Evolutionary conservation across 805 yeast genomes (phyloP).

Genomic region (Starmerella apicola): DNA sequence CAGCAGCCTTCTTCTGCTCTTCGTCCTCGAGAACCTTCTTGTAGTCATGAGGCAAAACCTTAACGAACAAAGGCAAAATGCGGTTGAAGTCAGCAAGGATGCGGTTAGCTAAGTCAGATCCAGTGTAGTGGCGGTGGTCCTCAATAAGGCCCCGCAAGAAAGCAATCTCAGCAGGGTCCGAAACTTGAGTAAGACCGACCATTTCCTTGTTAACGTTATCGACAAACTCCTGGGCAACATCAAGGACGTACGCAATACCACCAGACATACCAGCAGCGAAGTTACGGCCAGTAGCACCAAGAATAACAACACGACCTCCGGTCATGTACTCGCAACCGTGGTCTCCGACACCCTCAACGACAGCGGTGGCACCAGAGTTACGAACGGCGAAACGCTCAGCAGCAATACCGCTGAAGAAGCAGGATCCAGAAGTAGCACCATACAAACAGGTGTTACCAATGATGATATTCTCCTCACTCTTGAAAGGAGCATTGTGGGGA

Average conservation of each 20-base stretch:
- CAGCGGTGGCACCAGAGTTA: constrained; percentile 96
- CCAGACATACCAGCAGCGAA: constrained; percentile 98
- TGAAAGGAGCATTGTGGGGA: constrained; percentile 68
- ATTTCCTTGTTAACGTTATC: constrained; percentile 68
- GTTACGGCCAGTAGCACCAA: constrained; percentile 84
- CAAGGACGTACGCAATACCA: constrained; percentile 94
- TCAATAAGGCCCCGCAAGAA: constrained; percentile 85
- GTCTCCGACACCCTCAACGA: constrained; percentile 94
- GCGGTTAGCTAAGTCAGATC: constrained; percentile 76
- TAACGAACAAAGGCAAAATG: constrained; percentile 76
- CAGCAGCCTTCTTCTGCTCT: constrained; percentile 48
- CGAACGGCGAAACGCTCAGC: constrained; percentile 98
- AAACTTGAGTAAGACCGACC: constrained; percentile 63
- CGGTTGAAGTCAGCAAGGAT: constrained; percentile 80
- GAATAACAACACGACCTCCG: constrained; percentile 92
- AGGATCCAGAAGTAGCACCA: constrained; percentile 93
- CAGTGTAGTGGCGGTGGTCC: constrained; percentile 91
- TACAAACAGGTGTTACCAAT: constrained; percentile 96
- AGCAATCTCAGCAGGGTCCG: constrained; percentile 87
- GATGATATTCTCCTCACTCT: constrained; percentile 91
- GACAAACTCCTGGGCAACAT: constrained; percentile 84
- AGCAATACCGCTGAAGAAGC: constrained; percentile 91
- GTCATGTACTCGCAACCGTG: constrained; percentile 99
- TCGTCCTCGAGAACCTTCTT: constrained; percentile 77
- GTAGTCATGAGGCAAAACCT: constrained; percentile 86